These are phyloP conservation scores for Irpex sp. DNA, from an alignment of 1,284 basidiomycete species.

Conservation along the genomic window DNA sequence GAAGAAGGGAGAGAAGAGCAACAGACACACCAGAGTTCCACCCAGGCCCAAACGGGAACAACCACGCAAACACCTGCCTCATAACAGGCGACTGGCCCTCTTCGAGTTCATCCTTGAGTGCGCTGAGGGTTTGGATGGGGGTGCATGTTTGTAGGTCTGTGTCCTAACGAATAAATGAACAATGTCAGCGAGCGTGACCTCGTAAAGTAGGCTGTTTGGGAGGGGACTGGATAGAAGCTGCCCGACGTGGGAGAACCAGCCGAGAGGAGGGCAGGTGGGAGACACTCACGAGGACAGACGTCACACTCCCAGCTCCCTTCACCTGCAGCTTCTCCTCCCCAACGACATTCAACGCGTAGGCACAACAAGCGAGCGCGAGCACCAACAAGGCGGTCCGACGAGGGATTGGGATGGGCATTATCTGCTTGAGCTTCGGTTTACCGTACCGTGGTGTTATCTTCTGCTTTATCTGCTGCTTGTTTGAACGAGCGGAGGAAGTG, in stretches of 20 bases:
- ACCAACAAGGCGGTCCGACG: conserved; percentile 21
- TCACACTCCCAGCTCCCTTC: conserved; percentile 9
- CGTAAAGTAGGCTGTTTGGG: not conserved
- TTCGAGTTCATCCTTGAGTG: conserved; percentile 57
- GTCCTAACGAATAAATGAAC: conserved; percentile 27
- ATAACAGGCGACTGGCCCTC: conserved; percentile 66
- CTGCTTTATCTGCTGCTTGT: no score
- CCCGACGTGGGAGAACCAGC: not conserved
- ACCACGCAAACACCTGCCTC: conserved; percentile 70
- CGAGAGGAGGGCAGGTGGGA: not conserved
- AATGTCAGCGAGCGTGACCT: not conserved
- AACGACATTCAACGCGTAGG: conserved; percentile 16
- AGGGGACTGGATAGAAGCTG: not conserved
- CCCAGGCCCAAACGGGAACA: conserved; percentile 85
- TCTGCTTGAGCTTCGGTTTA: not conserved
- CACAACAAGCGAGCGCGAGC: conserved; percentile 21
- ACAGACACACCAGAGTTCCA: conserved; percentile 68
- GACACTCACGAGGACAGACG: conserved; percentile 11
- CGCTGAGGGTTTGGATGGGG: conserved; percentile 53
- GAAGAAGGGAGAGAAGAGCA: conserved; percentile 2
- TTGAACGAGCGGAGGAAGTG: not conserved
- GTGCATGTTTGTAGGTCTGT: conserved; percentile 35
- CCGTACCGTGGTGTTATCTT: not conserved
- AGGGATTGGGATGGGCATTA: conserved; percentile 3
- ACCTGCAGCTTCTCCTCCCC: conserved; percentile 8